A percentile compares a stretch with the other conserved stretches of the same genome.
These are phyloP conservation scores for Kondoa malvinella DNA, from an alignment of 768 basidiomycete genomes.

Conservation along the genomic window DNA sequence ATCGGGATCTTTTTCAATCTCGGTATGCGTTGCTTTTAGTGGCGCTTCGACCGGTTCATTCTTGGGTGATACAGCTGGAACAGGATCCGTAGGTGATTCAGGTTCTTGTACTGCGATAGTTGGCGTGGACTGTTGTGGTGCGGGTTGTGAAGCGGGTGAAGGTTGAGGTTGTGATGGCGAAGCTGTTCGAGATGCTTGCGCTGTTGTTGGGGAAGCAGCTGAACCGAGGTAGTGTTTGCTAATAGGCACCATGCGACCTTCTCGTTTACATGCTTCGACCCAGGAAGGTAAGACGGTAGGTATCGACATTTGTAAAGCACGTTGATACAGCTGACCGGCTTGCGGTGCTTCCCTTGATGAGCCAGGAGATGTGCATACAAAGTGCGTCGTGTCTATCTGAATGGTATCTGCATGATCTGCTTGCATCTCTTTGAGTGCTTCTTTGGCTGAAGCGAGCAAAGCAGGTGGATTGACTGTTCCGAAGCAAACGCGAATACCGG, in stretches of 20 bases:
- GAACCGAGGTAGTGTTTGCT: conserved; percentile 44
- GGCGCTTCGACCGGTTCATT: background rate
- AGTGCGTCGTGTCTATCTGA: conserved; percentile 95
- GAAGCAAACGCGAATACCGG: conserved; percentile 86
- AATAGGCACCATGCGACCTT: conserved; percentile 79
- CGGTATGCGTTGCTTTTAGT: background rate
- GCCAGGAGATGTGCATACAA: conserved; percentile 74
- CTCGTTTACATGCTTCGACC: conserved; percentile 72
- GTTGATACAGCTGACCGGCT: conserved; percentile 76
- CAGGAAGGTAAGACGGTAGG: conserved; percentile 90
- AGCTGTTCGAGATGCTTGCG: background rate
- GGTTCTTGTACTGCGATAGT: conserved; percentile 2
- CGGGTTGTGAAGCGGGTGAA: background rate
- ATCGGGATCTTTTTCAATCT: background rate
- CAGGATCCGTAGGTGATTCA: background rate
- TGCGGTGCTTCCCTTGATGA: conserved; percentile 30
- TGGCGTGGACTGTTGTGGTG: background rate
- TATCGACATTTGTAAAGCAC: conserved; percentile 82
- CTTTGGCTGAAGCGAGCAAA: conserved; percentile 61
- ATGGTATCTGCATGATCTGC: conserved; percentile 84
- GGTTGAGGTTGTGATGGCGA: conserved; percentile 1
- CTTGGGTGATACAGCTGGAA: conserved; percentile 4
- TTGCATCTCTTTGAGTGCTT: conserved; percentile 64
- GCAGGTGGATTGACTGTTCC: conserved; percentile 52
- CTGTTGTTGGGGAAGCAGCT: conserved; percentile 6